Base-by-base conservation (phyloP, 305 asterid genomes). In the Monarda citriodora region DNA sequence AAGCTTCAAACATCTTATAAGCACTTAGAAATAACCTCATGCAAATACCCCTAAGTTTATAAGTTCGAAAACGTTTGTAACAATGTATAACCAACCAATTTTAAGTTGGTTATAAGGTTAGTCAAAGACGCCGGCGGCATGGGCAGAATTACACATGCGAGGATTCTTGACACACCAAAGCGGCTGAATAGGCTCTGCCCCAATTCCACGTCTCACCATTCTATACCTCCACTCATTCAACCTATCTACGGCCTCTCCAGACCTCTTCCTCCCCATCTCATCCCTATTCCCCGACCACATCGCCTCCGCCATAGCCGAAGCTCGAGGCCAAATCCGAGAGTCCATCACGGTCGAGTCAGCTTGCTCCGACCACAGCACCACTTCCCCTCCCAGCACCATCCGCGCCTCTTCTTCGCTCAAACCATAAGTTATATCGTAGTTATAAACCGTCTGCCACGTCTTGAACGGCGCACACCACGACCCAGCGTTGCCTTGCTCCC, bases 401-500 rank as follows among this genome's bases (percentile, higher is more conserved):
- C 65, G 68, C 32, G 81, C 68, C 66, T 88, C 96, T 2, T 58
- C 72, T 21, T 58, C 67, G 11, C 47, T 80, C 38, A 91, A 52
- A 1, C 85, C 87, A 2, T 78, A 82, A 0, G 89, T 70, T 46
- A 88, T 82, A 26, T 91, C 96, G 7, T 91, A 91, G 70, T 91
- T 82, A 45, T 91, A 91, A 29, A 91, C 74, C 1, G 77, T 71
- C 56, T 88, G 95, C 98, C 98, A 91, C n/a, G 96, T 82, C 49
- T 91, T 91, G 58, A 85, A 91, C 7, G 96, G 96, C 0, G 73
- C 87, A 21, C 98, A 91, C 96, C 98, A 88, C 0, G 98, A 91
- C 4, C 89, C 98, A 3, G 96, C 95, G 1, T 78, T 49, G 49
- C 82, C 81, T 49, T 63, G 81, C 15, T 74, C 79, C 29, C 71